These are phyloP conservation scores for Oryza nivara DNA, from an alignment of 176 grass and related monocot genomes.

Conservation along the genomic window DNA sequence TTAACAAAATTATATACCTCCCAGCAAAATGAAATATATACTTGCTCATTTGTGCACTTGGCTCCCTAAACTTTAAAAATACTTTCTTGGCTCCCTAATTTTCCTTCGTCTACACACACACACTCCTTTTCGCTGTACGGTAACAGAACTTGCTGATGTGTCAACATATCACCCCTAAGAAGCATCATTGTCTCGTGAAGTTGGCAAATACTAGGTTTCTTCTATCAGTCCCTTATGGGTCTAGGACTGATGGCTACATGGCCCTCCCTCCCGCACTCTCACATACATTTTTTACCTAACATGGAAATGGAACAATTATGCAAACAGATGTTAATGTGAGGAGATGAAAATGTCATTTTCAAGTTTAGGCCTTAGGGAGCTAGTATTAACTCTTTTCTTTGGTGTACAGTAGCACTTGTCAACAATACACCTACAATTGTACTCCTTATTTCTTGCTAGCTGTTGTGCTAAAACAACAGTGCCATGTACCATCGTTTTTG, in stretches of 20 bases:
- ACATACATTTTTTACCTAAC: neutral
- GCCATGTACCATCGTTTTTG: conserved; percentile 9
- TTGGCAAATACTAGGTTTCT: neutral
- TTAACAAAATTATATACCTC: neutral
- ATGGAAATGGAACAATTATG: too few species aligned
- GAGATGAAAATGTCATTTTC: neutral
- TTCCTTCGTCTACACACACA: neutral
- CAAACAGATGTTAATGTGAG: too few species aligned
- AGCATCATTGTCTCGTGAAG: neutral
- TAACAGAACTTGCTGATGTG: too few species aligned
- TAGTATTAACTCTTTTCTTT: neutral
- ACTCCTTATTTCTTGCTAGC: neutral
- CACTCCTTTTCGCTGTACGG: neutral
- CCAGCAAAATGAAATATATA: neutral
- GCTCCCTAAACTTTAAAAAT: neutral
- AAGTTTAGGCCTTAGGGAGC: too few species aligned
- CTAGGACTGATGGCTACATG: neutral
- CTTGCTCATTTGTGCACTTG: neutral
- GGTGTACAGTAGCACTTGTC: neutral
- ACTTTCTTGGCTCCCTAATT: neutral
- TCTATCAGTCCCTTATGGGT: neutral
- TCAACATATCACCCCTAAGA: too few species aligned
- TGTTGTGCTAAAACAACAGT: neutral
- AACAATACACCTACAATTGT: neutral
- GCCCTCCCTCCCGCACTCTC: neutral